These are phyloP conservation scores for Chlamydomonas applanata DNA, from an alignment of 139 green algal genomes.

Conservation along the genomic window DNA sequence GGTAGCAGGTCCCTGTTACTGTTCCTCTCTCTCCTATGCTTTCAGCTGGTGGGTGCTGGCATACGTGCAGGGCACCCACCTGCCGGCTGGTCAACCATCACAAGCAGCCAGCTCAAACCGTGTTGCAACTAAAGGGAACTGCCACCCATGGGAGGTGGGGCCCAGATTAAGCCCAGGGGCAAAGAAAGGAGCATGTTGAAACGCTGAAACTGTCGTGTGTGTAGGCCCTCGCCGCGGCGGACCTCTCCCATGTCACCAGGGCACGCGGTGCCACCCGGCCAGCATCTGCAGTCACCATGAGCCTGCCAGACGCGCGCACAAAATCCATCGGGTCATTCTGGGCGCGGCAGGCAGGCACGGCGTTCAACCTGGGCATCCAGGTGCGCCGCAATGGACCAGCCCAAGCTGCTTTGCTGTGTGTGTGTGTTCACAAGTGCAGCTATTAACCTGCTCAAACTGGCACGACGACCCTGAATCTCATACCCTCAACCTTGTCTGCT, in stretches of 20 bases:
- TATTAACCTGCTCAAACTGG: neutral
- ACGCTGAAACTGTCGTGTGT: neutral
- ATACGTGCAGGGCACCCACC: no score
- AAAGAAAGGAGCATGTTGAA: no score
- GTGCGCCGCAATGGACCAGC: neutral
- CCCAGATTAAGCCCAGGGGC: no score
- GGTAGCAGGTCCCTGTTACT: no score
- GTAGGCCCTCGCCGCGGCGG: neutral
- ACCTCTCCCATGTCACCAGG: neutral
- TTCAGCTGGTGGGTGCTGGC: no score
- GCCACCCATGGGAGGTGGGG: no score
- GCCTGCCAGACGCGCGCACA: neutral
- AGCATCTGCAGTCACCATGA: neutral
- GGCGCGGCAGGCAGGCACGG: neutral
- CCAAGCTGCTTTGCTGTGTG: neutral
- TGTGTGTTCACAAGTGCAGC: neutral
- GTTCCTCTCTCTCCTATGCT: no score
- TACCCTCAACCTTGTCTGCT: neutral
- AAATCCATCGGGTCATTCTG: conserved; percentile 16
- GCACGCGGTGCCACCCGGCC: neutral
- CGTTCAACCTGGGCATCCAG: conserved; percentile 6
- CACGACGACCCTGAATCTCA: neutral
- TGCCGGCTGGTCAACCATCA: no score
- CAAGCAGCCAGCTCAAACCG: no score
- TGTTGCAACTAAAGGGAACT: no score